Conservation (phyloP, 2,329 filamentous ascomycete species). For the Cladosporium colombiae region DNA sequence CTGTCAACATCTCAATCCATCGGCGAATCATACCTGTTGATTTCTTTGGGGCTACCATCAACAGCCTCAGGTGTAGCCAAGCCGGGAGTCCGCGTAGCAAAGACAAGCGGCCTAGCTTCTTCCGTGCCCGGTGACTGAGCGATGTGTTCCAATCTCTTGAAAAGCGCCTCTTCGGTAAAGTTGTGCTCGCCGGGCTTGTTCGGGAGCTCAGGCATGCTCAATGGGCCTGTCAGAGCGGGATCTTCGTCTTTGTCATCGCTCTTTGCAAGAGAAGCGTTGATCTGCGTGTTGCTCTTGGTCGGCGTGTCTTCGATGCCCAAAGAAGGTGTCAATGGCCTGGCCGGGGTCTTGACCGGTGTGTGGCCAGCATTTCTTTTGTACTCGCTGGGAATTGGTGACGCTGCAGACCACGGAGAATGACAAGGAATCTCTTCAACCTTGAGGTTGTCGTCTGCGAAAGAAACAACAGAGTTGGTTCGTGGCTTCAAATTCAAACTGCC, state of each 20-base stretch:
- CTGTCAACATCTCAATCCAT: background rate
- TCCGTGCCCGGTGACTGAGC: conserved; percentile 36
- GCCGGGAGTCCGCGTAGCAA: conserved; percentile 33
- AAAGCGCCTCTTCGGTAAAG: conserved; percentile 39
- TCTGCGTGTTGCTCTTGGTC: conserved; percentile 38
- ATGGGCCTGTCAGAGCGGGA: conserved; percentile 34
- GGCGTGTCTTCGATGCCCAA: conserved; percentile 39
- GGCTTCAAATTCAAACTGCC: conserved; percentile 23
- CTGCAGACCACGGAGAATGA: conserved; percentile 23
- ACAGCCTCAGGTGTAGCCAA: conserved; percentile 30
- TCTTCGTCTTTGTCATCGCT: conserved; percentile 37
- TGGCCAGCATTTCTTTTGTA: conserved; percentile 37
- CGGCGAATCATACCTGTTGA: background rate
- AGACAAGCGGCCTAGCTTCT: conserved; percentile 34
- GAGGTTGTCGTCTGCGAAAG: conserved; percentile 29
- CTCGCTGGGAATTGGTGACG: conserved; percentile 35
- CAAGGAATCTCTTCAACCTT: conserved; percentile 35
- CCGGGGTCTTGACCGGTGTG: conserved; percentile 36
- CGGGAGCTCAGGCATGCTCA: conserved; percentile 40
- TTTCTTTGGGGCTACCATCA: conserved; percentile 2
- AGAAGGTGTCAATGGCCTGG: conserved; percentile 32
- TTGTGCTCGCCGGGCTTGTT: conserved; percentile 36
- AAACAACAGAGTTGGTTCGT: conserved; percentile 27
- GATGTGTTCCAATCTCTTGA: conserved; percentile 36
- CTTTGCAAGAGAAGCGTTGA: conserved; percentile 34